Conservation (phyloP, 2,329 filamentous ascomycete genomes). For the Annulohypoxylon truncatum region DNA sequence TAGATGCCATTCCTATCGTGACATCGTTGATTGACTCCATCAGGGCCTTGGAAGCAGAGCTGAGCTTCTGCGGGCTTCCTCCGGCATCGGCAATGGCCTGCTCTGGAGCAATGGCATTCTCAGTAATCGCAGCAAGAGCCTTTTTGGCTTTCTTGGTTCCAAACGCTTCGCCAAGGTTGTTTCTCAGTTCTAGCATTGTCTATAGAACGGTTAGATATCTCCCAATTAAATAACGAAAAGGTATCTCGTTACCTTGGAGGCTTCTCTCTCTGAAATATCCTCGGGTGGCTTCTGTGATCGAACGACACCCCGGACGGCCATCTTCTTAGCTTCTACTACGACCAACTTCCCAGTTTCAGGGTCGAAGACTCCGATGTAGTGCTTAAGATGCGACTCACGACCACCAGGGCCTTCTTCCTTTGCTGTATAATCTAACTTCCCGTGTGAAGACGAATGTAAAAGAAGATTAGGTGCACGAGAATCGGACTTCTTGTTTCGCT, state of each 20-base stretch:
- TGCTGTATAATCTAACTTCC: conserved; percentile 69
- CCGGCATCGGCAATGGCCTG: conserved; percentile 66
- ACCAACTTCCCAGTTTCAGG: conserved; percentile 68
- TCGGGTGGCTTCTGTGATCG: conserved; percentile 65
- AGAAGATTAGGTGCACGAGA: conserved; percentile 61
- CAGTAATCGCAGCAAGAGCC: conserved; percentile 66
- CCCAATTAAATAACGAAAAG: neutral
- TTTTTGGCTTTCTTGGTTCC: conserved; percentile 90
- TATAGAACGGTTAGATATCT: conserved; percentile 50
- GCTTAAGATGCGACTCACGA: conserved; percentile 62
- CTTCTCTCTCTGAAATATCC: conserved; percentile 54
- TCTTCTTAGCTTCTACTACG: conserved; percentile 72
- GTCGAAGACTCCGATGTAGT: conserved; percentile 75
- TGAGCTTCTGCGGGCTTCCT: conserved; percentile 62
- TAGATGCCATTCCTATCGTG: conserved; percentile 74
- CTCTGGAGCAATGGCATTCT: conserved; percentile 74
- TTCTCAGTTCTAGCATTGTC: conserved; percentile 71
- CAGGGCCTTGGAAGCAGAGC: conserved; percentile 68
- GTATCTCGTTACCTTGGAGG: conserved; percentile 51
- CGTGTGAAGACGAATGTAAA: conserved; percentile 68
- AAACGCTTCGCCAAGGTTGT: conserved; percentile 80
- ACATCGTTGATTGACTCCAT: conserved; percentile 71
- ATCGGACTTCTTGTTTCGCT: conserved; percentile 56
- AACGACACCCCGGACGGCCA: conserved; percentile 69
- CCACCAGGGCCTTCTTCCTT: conserved; percentile 62